A percentile compares a stretch with the other conserved stretches of the same genome.
Evolutionary conservation across 495 filamentous ascomycete species (phyloP).

Genomic region (Aspergillus indologenus): DNA sequence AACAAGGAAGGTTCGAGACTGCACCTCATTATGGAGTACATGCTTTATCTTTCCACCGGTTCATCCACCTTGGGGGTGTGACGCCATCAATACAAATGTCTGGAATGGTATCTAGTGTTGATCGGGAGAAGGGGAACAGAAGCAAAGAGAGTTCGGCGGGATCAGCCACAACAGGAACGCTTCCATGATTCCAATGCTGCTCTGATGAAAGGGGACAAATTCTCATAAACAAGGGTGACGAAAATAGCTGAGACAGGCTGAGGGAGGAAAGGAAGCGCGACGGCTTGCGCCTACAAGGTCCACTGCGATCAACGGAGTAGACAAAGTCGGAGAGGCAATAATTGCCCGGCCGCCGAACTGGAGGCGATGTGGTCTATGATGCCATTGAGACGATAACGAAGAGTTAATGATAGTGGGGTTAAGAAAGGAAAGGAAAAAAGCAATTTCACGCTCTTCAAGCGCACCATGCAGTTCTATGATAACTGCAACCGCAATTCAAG

Average conservation of each 20-base stretch:
- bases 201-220: neutral
- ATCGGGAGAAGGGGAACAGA: neutral
- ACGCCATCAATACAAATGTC: constrained; percentile 8
- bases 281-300: neutral
- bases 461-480: neutral
- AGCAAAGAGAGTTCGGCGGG: neutral
- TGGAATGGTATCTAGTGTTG: neutral
- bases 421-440: neutral
- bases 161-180: neutral
- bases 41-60: neutral
- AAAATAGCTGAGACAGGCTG: constrained; percentile 3
- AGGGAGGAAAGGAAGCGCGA: neutral
- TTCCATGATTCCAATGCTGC: neutral
- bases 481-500: neutral
- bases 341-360: neutral
- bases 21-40: neutral
- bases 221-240: neutral
- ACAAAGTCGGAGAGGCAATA: neutral
- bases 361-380: neutral
- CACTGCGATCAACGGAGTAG: neutral
- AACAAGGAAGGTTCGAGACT: constrained; percentile 3
- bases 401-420: neutral
- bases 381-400: neutral
- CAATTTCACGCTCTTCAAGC: neutral
- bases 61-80: neutral